Conservation (phyloP, 139 green algal species). For the Prasinococcaceae sp. region DNA sequence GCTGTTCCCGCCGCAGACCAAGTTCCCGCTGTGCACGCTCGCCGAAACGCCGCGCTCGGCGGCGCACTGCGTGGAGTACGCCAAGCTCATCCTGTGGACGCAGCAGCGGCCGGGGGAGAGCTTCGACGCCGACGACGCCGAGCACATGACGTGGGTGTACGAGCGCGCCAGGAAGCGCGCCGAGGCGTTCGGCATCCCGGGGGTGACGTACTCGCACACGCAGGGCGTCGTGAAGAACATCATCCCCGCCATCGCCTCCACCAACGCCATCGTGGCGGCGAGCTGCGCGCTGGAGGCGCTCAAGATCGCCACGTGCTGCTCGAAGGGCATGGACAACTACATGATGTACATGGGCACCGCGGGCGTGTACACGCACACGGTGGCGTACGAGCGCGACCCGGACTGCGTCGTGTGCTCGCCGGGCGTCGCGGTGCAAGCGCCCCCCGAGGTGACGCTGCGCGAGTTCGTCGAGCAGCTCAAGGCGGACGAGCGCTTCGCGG, state of each 20-base stretch:
- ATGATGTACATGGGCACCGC: conserved; percentile 93
- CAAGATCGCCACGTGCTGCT: conserved; percentile 84
- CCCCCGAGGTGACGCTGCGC: conserved; percentile 9
- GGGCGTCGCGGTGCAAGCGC: conserved; percentile 54
- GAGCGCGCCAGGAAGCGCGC: conserved; percentile 53
- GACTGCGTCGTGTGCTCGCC: conserved; percentile 75
- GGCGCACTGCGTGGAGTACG: conserved; percentile 98
- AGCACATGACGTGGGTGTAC: conserved; percentile 94
- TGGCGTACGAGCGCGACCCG: conserved; percentile 72
- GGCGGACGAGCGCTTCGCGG: conserved; percentile 34
- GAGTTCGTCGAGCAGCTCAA: conserved; percentile 68
- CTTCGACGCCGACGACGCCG: conserved; percentile 86
- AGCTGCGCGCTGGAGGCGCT: conserved; percentile 82
- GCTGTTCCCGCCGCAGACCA: conserved; percentile 95
- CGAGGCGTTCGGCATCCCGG: conserved; percentile 54
- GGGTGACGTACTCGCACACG: conserved; percentile 29
- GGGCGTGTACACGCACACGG: conserved; percentile 88
- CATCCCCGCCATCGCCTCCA: conserved; percentile 96
- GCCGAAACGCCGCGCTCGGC: conserved; percentile 56
- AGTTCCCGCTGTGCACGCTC: conserved; percentile 93
- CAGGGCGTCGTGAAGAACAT: conserved; percentile 97
- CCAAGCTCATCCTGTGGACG: conserved; percentile 86
- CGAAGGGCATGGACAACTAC: conserved; percentile 75
- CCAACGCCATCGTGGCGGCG: conserved; percentile 90
- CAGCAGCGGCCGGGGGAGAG: conserved; percentile 52